phyloP scores from a whole-genome alignment of 169 alveolate species.

The Plasmodium chabaudi region DNA sequence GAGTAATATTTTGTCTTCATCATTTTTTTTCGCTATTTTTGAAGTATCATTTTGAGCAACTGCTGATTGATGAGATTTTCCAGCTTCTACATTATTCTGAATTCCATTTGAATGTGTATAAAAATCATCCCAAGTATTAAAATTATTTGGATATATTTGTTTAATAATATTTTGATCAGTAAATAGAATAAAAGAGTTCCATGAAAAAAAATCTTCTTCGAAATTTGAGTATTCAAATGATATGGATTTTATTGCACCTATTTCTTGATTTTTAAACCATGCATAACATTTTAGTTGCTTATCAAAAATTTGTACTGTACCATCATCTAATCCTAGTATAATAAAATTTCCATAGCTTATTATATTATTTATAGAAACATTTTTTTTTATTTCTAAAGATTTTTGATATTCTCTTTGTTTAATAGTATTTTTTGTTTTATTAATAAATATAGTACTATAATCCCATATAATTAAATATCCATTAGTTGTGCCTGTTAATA shows the following conservation, averaged over 20 bases:
- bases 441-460: constrained; percentile 68
- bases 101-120: neutral
- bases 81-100: neutral
- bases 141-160: constrained; percentile 51
- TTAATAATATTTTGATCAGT: constrained; percentile 53
- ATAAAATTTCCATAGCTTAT: constrained; percentile 67
- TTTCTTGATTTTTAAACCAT: constrained; percentile 65
- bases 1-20: constrained; percentile 10
- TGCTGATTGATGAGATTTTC: neutral
- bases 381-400: constrained; percentile 56
- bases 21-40: neutral
- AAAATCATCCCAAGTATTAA: constrained; percentile 2
- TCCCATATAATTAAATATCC: constrained; percentile 69
- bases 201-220: constrained; percentile 50
- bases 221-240: constrained; percentile 54
- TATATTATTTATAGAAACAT: constrained; percentile 49
- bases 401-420: constrained; percentile 78
- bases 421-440: constrained; percentile 57
- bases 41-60: neutral
- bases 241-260: constrained; percentile 67
- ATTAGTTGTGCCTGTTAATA: constrained; percentile 72
- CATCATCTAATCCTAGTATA: constrained; percentile 59
- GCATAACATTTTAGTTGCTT: constrained; percentile 75
- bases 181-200: constrained; percentile 71
- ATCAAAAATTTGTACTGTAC: constrained; percentile 63